Conservation (phyloP, 179 eudicot species). For the Patellifolia procumbens region DNA sequence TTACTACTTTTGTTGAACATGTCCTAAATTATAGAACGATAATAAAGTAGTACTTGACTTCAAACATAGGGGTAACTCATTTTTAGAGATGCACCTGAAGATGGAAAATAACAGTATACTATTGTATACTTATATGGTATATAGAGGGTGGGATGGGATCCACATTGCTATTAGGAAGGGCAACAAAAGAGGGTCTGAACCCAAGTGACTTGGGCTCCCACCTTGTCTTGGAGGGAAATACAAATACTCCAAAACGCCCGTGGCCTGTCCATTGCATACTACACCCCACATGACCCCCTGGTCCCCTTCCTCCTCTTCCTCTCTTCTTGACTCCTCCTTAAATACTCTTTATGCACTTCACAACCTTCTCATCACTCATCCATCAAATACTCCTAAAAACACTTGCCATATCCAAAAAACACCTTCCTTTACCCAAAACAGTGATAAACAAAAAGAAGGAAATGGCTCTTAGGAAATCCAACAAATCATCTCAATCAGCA, state of each 20-base stretch:
- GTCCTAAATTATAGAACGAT: slow-evolving; percentile 9
- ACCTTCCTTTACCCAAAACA: neutral
- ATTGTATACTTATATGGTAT: no score
- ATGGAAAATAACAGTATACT: slow-evolving; percentile 12
- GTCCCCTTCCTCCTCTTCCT: slow-evolving; percentile 11
- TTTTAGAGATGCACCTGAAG: slow-evolving; percentile 22
- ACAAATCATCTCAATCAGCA: slow-evolving; percentile 60
- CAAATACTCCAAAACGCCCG: slow-evolving; percentile 38
- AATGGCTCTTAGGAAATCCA: slow-evolving; percentile 62
- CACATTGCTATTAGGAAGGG: slow-evolving; percentile 39
- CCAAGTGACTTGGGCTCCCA: slow-evolving; percentile 44
- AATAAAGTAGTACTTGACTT: slow-evolving; percentile 2
- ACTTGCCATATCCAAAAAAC: neutral
- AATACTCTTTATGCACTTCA: slow-evolving; percentile 43
- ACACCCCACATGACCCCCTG: slow-evolving; percentile 47
- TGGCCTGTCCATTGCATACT: slow-evolving; percentile 40
- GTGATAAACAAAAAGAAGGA: neutral
- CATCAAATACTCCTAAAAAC: slow-evolving; percentile 17
- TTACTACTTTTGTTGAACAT: no score
- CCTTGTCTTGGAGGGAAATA: slow-evolving; percentile 36
- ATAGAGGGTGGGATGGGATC: slow-evolving; percentile 30
- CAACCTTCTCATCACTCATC: slow-evolving; percentile 35
- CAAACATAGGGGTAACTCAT: slow-evolving; percentile 9
- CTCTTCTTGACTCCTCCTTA: slow-evolving; percentile 33
- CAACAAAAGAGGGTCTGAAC: slow-evolving; percentile 36